Evolutionary conservation across 106 monocot genomes (phyloP).

Genomic region (Acanthochlamys bracteata): DNA sequence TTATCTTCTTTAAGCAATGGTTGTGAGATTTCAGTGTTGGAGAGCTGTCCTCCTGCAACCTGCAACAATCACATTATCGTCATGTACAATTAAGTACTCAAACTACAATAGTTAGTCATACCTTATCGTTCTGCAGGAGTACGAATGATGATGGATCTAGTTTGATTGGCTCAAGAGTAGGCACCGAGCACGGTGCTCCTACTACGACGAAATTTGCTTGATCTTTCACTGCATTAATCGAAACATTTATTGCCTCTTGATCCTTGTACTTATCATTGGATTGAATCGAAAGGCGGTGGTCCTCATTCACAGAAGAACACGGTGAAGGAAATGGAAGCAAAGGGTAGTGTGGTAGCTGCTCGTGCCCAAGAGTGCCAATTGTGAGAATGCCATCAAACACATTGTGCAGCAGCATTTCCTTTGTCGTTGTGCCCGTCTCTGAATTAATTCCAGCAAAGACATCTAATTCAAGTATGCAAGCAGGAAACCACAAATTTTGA

Average conservation of each 20-base stretch:
- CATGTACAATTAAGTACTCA: not conserved
- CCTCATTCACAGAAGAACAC: not conserved
- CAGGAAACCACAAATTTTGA: too few species aligned
- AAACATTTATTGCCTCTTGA: not conserved
- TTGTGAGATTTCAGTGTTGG: not conserved
- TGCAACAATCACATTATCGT: slow-evolving; percentile 2
- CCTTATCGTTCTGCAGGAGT: not conserved
- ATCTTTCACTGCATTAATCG: not conserved
- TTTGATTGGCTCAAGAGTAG: not conserved
- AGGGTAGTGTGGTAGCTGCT: not conserved
- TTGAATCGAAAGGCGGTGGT: not conserved
- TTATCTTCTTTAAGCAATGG: slow-evolving; percentile 21
- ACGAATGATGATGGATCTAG: not conserved
- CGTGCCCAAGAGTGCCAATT: slow-evolving; percentile 24
- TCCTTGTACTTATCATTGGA: not conserved
- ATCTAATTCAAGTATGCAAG: too few species aligned
- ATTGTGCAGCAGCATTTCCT: slow-evolving; percentile 15
- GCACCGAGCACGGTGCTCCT: not conserved
- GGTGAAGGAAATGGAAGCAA: not conserved
- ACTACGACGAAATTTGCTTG: not conserved
- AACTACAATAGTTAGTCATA: not conserved
- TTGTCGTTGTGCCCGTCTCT: not conserved
- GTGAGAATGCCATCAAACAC: slow-evolving; percentile 14
- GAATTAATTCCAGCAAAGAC: too few species aligned
- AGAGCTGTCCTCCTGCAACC: not conserved